Base-by-base conservation (phyloP, 2,329 filamentous ascomycete species). In the Aspergillus fijiensis region DNA sequence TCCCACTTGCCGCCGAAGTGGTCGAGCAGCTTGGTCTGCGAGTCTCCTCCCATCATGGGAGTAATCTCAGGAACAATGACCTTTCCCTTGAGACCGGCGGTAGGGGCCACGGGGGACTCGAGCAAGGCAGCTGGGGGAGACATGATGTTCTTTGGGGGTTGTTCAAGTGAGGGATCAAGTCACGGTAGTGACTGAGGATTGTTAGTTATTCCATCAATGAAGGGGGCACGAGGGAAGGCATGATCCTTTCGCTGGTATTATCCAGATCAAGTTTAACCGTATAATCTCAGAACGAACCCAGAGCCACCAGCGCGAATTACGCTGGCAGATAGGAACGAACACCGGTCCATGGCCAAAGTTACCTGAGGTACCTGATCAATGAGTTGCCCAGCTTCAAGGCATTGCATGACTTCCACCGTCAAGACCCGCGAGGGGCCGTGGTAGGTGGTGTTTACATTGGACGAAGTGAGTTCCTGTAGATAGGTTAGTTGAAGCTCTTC, bases 181-280 rank as follows among this genome's bases (percentile, higher is more conserved):
- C 23, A 55, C 48, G 31, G 64, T 64, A 55, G 64, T 66, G 54
- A 65, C 69, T 70, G 64, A 67, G 63, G 71, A 72, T 71, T 79
- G 72, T 72, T 72, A 76, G 65, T 68, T 70, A 73, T 77, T 79
- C 78, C 69, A 71, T 64, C 65, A 67, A 58, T 61, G 1, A 16
- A 19, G 65, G 69, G 71, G 70, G 67, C 65, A 74, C 70, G 76
- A 79, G 79, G 81, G 81, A 84, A 85, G 85, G 91, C 91, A 96
- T 96, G 92, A 95, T 96, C 89, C 92, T 96, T 95, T 92, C 92
- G 92, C 92, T 92, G 90, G 91, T 91, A 95, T 95, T 94, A 94
- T 93, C 91, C 90, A 91, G 90, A 93, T 94, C 91, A 94, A 94
- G 90, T 94, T 92, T 83, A 82, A 89, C 91, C 90, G 91, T 95